These are phyloP conservation scores for Verticillium longisporum DNA, from an alignment of 2,329 filamentous ascomycete species.

Conservation along the genomic window DNA sequence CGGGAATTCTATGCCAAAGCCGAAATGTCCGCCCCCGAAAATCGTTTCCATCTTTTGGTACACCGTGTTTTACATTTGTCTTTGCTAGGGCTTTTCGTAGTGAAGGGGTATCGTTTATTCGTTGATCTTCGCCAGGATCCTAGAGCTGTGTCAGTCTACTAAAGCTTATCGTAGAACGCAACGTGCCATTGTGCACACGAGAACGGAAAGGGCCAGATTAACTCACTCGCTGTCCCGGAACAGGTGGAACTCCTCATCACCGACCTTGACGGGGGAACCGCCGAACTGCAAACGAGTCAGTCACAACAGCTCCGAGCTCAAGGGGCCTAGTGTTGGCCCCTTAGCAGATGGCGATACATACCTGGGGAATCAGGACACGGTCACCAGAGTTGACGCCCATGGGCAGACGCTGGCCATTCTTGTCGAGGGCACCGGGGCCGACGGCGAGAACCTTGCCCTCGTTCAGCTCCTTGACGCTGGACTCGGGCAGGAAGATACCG, in stretches of 20 bases:
- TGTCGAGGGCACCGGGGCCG: conserved; percentile 80
- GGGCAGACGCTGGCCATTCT: conserved; percentile 79
- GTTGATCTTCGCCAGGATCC: conserved; percentile 98
- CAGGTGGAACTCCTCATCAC: conserved; percentile 90
- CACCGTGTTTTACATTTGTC: conserved; percentile 19
- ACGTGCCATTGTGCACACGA: no score
- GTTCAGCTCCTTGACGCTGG: conserved; percentile 94
- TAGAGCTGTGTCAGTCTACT: conserved; percentile 27
- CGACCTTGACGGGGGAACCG: conserved; percentile 92
- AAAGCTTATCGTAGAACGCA: no score
- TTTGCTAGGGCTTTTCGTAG: conserved; percentile 3
- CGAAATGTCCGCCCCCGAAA: neutral
- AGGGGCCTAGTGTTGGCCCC: neutral
- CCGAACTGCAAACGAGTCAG: conserved; percentile 59
- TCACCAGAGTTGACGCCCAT: conserved; percentile 81
- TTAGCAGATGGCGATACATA: conserved; percentile 34
- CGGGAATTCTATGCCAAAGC: conserved; percentile 5
- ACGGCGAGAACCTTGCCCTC: conserved; percentile 95
- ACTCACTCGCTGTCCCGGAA: conserved; percentile 98
- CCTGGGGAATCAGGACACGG: conserved; percentile 92
- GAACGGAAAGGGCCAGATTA: neutral
- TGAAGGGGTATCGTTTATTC: conserved; percentile 49
- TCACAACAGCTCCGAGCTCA: neutral
- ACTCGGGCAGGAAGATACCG: conserved; percentile 97
- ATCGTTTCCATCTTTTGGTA: conserved; percentile 17